Conservation (phyloP, 768 basidiomycete genomes). For the Tremella mesenterica region DNA sequence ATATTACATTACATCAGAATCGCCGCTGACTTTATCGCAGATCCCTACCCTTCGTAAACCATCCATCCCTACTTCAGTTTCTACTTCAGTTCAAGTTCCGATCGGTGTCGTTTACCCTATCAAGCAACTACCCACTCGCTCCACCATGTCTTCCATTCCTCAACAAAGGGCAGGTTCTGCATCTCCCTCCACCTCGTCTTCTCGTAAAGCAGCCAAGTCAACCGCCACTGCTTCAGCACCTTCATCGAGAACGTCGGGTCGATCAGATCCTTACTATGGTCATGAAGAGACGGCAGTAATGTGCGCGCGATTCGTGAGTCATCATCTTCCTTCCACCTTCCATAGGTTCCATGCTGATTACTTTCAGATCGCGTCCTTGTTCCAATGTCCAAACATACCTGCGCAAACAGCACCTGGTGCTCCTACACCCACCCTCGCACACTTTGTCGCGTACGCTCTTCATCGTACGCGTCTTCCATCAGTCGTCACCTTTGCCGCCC, state of each 20-base stretch:
- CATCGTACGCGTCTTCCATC: slow-evolving; percentile 69
- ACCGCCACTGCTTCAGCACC: slow-evolving; percentile 35
- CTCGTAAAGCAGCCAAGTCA: slow-evolving; percentile 30
- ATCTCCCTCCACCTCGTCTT: slow-evolving; percentile 29
- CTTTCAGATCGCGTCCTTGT: slow-evolving; percentile 61
- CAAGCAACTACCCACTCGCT: not conserved
- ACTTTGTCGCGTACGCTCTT: slow-evolving; percentile 78
- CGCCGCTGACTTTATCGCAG: not conserved
- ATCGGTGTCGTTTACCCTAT: not conserved
- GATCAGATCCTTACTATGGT: slow-evolving; percentile 53
- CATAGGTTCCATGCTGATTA: not conserved
- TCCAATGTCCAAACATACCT: slow-evolving; percentile 76
- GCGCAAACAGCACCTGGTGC: slow-evolving; percentile 50
- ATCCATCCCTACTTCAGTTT: slow-evolving; percentile 1
- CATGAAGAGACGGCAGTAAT: slow-evolving; percentile 64
- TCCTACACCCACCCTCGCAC: slow-evolving; percentile 57
- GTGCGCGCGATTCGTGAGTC: slow-evolving; percentile 56
- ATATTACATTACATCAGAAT: not conserved
- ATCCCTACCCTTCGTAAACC: not conserved
- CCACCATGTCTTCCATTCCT: slow-evolving; percentile 15
- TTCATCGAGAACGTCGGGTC: slow-evolving; percentile 22
- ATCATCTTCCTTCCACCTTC: not conserved
- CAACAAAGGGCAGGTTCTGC: slow-evolving; percentile 18
- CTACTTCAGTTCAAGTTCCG: not conserved
- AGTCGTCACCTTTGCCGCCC: slow-evolving; percentile 59